These are phyloP conservation scores for Papiliotrema nemorosa DNA, from an alignment of 1,284 basidiomycete species.

Conservation along the genomic window DNA sequence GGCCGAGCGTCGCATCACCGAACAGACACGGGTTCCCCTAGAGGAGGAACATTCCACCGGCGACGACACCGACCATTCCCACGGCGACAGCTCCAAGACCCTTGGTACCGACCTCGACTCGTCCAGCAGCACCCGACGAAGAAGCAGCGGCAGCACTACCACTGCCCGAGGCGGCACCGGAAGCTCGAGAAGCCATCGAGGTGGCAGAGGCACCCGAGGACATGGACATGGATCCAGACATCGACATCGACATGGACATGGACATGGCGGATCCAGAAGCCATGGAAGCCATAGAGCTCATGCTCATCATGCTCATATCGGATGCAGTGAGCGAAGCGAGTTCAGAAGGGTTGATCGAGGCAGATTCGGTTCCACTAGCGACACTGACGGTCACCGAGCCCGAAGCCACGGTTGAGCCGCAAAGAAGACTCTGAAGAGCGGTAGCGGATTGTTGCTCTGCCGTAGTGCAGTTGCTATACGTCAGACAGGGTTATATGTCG, in stretches of 20 bases:
- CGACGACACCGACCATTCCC: conserved; percentile 18
- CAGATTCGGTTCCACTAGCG: conserved; percentile 15
- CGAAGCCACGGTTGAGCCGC: conserved; percentile 13
- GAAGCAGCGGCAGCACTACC: conserved; percentile 1
- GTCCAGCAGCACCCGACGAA: conserved; percentile 5
- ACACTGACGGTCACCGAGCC: conserved; percentile 20
- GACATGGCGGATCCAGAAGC: conserved; percentile 7
- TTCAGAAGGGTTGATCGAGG: conserved; percentile 14
- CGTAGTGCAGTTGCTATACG: conserved; percentile 31
- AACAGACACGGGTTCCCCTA: no score
- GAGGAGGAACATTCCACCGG: conserved; percentile 19
- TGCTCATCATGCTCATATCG: not conserved
- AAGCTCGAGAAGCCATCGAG: conserved; percentile 7
- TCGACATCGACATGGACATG: conserved; percentile 1
- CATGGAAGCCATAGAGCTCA: conserved; percentile 5
- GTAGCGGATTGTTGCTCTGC: conserved; percentile 26
- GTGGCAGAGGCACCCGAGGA: conserved; percentile 9
- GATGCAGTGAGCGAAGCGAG: conserved; percentile 8
- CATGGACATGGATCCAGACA: conserved; percentile 4
- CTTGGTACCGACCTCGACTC: conserved; percentile 8
- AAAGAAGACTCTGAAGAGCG: conserved; percentile 26
- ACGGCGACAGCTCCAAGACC: conserved; percentile 10
- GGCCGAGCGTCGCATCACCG: no score
- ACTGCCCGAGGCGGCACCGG: conserved; percentile 8
- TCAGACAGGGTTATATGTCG: not conserved